These are phyloP conservation scores for Nasturtium officinale DNA, from an alignment of 345 rosid genomes.

Conservation along the genomic window DNA sequence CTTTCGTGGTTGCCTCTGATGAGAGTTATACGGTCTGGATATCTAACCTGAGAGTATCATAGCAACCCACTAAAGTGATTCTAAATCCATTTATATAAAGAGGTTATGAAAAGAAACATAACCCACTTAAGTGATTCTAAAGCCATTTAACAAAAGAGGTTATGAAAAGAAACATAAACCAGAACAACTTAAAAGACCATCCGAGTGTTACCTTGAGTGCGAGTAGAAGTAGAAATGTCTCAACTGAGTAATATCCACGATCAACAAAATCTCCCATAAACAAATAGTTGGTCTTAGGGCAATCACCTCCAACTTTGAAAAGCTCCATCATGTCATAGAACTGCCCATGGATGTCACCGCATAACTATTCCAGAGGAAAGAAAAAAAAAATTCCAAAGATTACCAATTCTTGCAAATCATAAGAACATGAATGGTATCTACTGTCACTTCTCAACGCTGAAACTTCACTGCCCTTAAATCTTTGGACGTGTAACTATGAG, in stretches of 20 bases:
- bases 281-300: conserved; percentile 93
- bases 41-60: conserved; percentile 72
- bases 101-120: neutral
- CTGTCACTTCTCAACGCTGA: conserved; percentile 11
- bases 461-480: conserved; percentile 7
- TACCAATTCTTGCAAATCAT: conserved; percentile 19
- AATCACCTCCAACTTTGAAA: conserved; percentile 93
- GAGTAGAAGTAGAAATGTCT: conserved; percentile 88
- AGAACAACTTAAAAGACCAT: neutral
- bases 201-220: conserved; percentile 79
- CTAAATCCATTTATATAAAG: neutral
- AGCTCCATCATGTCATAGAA: conserved; percentile 98
- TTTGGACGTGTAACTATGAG: conserved; percentile 9
- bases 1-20: conserved; percentile 97
- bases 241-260: conserved; percentile 94
- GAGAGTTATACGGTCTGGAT: conserved; percentile 95
- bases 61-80: conserved; percentile 26
- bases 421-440: conserved; percentile 5
- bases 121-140: conserved; percentile 13
- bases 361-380: conserved; percentile 54
- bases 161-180: neutral
- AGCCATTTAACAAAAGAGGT: neutral
- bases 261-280: conserved; percentile 99
- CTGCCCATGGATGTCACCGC: conserved; percentile 99
- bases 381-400: neutral